A percentile compares a stretch with the other conserved stretches of the same genome.
phyloP scores from a whole-genome alignment of 192 early-diverging fungal species.

The Rhizoclosmatium globosum region DNA sequence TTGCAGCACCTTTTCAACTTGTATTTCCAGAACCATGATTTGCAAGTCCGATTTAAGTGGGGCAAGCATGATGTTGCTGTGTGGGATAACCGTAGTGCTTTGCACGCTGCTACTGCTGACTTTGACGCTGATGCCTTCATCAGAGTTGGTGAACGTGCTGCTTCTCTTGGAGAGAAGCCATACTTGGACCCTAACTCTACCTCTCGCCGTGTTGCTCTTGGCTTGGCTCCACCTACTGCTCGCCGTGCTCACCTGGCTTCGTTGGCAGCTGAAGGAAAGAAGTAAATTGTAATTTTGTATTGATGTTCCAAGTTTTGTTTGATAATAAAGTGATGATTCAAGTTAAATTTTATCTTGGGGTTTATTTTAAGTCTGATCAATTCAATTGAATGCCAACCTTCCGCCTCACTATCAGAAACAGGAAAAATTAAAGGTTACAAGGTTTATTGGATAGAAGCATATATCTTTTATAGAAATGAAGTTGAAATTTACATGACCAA shows the following conservation, averaged over 20 bases:
- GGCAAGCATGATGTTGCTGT: constrained; percentile 49
- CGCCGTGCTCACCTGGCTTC: constrained; percentile 1
- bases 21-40: constrained; percentile 57
- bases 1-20: constrained; percentile 65
- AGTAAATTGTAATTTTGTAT: too few species aligned
- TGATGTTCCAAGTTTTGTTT: too few species aligned
- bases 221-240: background rate
- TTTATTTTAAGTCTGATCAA: too few species aligned
- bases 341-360: too few species aligned
- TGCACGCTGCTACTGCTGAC: constrained; percentile 43
- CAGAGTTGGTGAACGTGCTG: constrained; percentile 48
- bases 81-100: constrained; percentile 52
- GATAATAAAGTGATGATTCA: too few species aligned
- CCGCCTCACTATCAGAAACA: too few species aligned
- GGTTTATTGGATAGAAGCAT: too few species aligned
- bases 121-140: constrained; percentile 39
- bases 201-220: constrained; percentile 12
- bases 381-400: too few species aligned
- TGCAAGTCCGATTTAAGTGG: constrained; percentile 61
- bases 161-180: constrained; percentile 48
- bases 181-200: constrained; percentile 41
- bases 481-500: too few species aligned
- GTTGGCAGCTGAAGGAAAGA: background rate
- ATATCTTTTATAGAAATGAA: too few species aligned
- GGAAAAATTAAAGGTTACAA: too few species aligned